Base-by-base conservation (phyloP, 495 filamentous ascomycete genomes). In the Melanomma pulvis-pyrius region DNA sequence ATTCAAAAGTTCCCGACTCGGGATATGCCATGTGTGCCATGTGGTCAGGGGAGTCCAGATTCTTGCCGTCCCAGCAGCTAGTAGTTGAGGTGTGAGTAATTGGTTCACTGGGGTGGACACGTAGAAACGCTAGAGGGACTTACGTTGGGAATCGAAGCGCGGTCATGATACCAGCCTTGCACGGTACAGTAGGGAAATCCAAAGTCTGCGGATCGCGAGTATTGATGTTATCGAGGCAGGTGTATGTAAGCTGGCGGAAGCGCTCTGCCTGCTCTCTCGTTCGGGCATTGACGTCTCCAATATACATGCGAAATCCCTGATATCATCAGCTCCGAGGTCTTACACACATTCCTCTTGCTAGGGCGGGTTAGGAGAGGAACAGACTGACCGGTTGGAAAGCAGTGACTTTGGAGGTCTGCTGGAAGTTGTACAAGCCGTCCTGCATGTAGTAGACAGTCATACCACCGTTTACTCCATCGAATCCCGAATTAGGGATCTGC, bases 31-130 rank as follows among this genome's bases (percentile, higher is more conserved):
- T 71, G 54, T 86, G 83, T 60, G 74, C 68, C 59, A 79, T 80
- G 72, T 85, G 83, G 69, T 85, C 79, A n/a, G 78, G 73, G 41
- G 76, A 80, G 65, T 84, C 82, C 7, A 82, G 71, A 69, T 83
- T 84, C 67, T 77, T 74, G 47, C 84, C 84, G 70, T 86, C 83
- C 83, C 82, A 86, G 50, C 67, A 70, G 1, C 53, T 65, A 30
- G 1, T 9, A 9, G 12, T 22, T n/a, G 2, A 30, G 3, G 11
- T 21, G 19, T 57, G 12, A 57, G 29, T 17, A 41, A 3, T 44
- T 39, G 8, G 19, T 41, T 19, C 5, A 22, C n/a, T 17, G 19
- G 32, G 32, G 26, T 25, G 28, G 29, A 12, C 25, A 29, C 19
- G 51, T 3, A 30, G 4, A 34, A 2, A 22, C 25, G 25, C 13